phyloP scores from a whole-genome alignment of 805 yeast species.

The Metschnikowia vanudenii region DNA sequence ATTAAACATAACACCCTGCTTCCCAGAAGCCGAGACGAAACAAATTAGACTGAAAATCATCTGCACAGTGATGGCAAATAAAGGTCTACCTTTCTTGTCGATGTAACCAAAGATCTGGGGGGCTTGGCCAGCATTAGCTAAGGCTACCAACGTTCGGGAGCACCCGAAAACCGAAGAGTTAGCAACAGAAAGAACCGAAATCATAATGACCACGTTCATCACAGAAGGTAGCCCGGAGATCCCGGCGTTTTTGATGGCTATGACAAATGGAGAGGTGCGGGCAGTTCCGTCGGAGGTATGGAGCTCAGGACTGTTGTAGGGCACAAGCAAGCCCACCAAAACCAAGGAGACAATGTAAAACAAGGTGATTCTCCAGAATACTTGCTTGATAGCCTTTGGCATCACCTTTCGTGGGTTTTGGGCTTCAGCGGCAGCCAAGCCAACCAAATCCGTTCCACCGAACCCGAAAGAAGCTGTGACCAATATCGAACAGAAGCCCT shows the following conservation, averaged over 20 bases:
- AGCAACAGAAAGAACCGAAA: constrained; percentile 50
- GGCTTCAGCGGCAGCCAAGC: constrained; percentile 38
- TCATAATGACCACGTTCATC: constrained; percentile 40
- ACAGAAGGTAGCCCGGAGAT: constrained; percentile 42
- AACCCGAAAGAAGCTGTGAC: constrained; percentile 43
- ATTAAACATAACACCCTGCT: constrained; percentile 22
- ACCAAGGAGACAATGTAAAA: constrained; percentile 42
- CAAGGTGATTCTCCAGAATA: constrained; percentile 41
- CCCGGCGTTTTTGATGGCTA: constrained; percentile 42
- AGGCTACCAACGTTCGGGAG: constrained; percentile 64
- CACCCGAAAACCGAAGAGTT: constrained; percentile 71
- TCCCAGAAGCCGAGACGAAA: constrained; percentile 48
- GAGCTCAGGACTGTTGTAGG: constrained; percentile 28
- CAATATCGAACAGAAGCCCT: constrained; percentile 39
- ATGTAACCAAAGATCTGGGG: constrained; percentile 49
- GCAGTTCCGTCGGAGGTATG: constrained; percentile 32
- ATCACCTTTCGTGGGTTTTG: constrained; percentile 36
- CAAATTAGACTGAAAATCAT: constrained; percentile 56
- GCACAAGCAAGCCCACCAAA: constrained; percentile 41
- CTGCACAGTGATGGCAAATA: constrained; percentile 35
- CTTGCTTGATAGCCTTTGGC: constrained; percentile 43
- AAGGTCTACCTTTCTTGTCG: too few species aligned
- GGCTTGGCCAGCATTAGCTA: constrained; percentile 69
- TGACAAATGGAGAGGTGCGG: constrained; percentile 38
- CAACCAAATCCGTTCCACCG: constrained; percentile 44